Conservation (phyloP, 225 moss, liverwort and hornwort genomes). For the Physcomitrellopsis africana region DNA sequence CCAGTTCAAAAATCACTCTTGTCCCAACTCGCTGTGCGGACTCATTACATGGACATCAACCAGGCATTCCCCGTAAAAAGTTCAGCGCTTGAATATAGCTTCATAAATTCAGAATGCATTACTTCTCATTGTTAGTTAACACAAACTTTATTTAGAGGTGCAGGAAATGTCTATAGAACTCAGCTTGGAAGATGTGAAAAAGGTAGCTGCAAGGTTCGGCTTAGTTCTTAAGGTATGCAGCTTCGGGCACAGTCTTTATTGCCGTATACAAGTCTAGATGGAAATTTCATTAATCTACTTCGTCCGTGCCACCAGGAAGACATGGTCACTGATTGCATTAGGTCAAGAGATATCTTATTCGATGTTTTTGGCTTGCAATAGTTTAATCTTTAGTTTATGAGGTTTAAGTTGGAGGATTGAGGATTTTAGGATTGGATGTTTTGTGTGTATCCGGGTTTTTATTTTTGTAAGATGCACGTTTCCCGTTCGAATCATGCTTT, state of each 20-base stretch:
- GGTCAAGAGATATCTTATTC: not conserved
- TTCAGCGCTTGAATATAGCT: conserved; percentile 8
- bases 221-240: conserved; percentile 66
- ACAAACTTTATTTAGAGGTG: conserved; percentile 26
- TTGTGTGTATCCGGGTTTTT: too few species aligned
- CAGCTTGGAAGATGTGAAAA: conserved; percentile 78
- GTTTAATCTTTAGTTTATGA: conserved; percentile 11
- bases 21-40: not conserved
- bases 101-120: not conserved
- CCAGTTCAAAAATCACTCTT: conserved; percentile 3
- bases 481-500: not conserved
- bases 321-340: not conserved
- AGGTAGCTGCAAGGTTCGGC: conserved; percentile 57
- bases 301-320: not conserved
- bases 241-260: conserved; percentile 1
- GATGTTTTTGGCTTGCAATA: conserved; percentile 10
- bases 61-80: conserved; percentile 11
- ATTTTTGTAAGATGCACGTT: not conserved
- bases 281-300: not conserved
- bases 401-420: conserved; percentile 12
- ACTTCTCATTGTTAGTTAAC: conserved; percentile 22
- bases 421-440: not conserved
- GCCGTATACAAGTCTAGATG: not conserved
- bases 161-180: conserved; percentile 91
- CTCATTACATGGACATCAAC: not conserved